Base-by-base conservation (phyloP, 805 yeast species). In the Lachancea mirantina region DNA sequence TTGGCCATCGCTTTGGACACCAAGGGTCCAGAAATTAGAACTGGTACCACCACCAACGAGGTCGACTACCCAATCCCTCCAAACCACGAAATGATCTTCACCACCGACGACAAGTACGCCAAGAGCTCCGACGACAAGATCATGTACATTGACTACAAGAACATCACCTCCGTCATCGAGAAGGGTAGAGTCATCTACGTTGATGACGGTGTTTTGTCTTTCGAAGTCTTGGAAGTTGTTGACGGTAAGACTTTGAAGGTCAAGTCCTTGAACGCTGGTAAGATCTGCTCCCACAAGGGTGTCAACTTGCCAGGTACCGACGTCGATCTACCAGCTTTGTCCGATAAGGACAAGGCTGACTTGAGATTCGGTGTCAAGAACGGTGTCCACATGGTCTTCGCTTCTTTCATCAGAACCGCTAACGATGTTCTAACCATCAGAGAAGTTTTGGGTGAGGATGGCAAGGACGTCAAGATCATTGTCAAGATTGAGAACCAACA, bases 1-100 rank as follows among this genome's bases (percentile, higher is more conserved):
- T 74, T 92, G 56, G 97, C 96, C 42, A 88, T 92, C 65, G 98
- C 98, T 46, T 78, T 92, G 54, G 98, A 92, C 66, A 92, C 97
- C 64, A 92, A 92, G 76, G 98, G 98, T 52, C 98, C 98, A 45
- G 98, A 92, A 71, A 92, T 92, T 70, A 84, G 98, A 77, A 89
- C 98, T 39, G 98, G 98, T 66, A 78, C 87, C 64, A 92, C 98
- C 52, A 62, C 66, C 44, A 84, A 73, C 55, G 83, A 75, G 39
- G 64, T 66, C 41, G 98, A 92, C 61, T 85, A 66, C 67, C 81
- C 95, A 56, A 82, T 92, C 55, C 65, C 73, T 27, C 73, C 92
- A 41, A 78, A 76, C 67, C 95, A 85, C 65, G 89, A 81, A 64
- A 83, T 92, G 94, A 76, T 70, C 59, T 83, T 92, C 73, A 68